Evolutionary conservation across 2,329 filamentous ascomycete species (phyloP).

Genomic region (Colletotrichum destructivum): DNA sequence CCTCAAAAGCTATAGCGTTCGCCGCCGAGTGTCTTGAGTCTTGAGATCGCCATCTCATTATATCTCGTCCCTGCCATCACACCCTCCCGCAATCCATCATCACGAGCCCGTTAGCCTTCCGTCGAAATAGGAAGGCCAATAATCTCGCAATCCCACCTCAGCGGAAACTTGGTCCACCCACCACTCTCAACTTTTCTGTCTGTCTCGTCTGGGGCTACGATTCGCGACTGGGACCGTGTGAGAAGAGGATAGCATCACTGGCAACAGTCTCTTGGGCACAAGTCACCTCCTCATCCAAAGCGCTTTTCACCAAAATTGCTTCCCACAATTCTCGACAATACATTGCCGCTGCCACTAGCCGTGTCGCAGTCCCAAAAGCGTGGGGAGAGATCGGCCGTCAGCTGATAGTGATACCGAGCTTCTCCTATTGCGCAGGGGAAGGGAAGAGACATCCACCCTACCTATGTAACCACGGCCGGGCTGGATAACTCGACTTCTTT

Average conservation of each 20-base stretch:
- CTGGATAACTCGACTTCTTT: background rate
- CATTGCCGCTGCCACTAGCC: conserved; percentile 23
- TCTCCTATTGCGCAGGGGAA: conserved; percentile 17
- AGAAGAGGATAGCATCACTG: background rate
- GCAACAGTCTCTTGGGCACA: conserved; percentile 26
- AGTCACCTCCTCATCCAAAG: conserved; percentile 20
- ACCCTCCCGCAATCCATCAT: conserved; percentile 36
- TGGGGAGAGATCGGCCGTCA: conserved; percentile 30
- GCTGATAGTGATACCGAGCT: conserved; percentile 39
- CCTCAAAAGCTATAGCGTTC: conserved; percentile 35
- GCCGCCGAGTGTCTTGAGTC: conserved; percentile 27
- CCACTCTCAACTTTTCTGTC: conserved; percentile 10
- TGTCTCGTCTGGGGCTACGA: conserved; percentile 4
- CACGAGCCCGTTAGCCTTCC: conserved; percentile 40
- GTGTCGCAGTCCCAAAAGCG: conserved; percentile 12
- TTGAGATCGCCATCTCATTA: conserved; percentile 13
- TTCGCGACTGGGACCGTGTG: background rate
- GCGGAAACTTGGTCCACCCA: conserved; percentile 34
- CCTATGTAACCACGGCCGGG: background rate
- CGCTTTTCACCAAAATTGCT: conserved; percentile 9
- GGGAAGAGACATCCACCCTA: conserved; percentile 11
- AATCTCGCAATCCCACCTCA: conserved; percentile 42
- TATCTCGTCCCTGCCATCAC: conserved; percentile 14
- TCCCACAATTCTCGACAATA: conserved; percentile 11
- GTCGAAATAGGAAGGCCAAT: conserved; percentile 44